Evolutionary conservation across 352 stramenopile species (phyloP).

Genomic region (Stramenopiles sp.): DNA sequence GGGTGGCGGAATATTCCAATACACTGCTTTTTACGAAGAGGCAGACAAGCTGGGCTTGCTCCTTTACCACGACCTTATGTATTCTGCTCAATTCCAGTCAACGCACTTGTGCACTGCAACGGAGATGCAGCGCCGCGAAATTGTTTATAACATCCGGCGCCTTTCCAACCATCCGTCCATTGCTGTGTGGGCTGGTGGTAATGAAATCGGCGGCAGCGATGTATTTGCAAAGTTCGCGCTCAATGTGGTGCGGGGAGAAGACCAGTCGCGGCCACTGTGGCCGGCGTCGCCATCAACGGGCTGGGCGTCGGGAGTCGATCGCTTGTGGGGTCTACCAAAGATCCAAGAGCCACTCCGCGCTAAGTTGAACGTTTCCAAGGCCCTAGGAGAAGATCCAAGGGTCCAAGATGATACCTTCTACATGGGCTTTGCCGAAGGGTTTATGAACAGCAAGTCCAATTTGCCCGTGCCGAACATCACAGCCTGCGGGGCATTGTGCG

Average conservation of each 20-base stretch:
- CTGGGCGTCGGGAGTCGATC: constrained; percentile 25
- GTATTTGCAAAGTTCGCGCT: constrained; percentile 28
- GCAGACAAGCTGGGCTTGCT: constrained; percentile 55
- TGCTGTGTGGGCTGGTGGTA: constrained; percentile 62
- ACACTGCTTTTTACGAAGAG: constrained; percentile 46
- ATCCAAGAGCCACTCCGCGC: too few relatives aligned
- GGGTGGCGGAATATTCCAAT: constrained; percentile 58
- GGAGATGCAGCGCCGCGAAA: constrained; percentile 28
- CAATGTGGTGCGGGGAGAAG: constrained; percentile 24
- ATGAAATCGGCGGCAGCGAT: constrained; percentile 30
- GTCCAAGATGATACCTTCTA: too few relatives aligned
- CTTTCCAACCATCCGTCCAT: constrained; percentile 52
- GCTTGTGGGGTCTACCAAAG: constrained; percentile 17
- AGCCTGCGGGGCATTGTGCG: too few relatives aligned
- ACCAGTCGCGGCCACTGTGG: constrained; percentile 27
- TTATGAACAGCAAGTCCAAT: too few relatives aligned
- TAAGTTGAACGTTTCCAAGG: too few relatives aligned
- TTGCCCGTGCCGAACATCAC: too few relatives aligned
- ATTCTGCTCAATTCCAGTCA: constrained; percentile 38
- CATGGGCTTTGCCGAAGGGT: too few relatives aligned
- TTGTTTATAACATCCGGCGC: constrained; percentile 37
- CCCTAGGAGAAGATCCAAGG: too few relatives aligned
- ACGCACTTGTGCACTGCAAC: constrained; percentile 21
- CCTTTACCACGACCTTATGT: constrained; percentile 69
- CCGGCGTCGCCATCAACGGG: constrained; percentile 27